Evolutionary conservation across 805 yeast species (phyloP).

Genomic region (Hanseniaspora lachancei): DNA sequence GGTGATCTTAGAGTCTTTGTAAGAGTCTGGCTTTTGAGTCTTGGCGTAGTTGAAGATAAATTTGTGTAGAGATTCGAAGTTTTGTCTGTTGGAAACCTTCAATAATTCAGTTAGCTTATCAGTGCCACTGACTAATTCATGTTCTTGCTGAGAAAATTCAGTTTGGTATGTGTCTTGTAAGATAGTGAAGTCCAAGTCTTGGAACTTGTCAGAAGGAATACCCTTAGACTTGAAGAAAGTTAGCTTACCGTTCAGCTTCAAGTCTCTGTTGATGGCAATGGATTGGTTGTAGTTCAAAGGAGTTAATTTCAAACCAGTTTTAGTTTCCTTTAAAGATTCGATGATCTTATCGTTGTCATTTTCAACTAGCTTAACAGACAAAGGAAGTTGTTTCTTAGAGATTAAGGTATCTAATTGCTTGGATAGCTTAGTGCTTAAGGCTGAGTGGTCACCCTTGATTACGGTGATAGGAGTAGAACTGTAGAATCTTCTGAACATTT

Average conservation of each 20-base stretch:
- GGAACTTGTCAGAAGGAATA: slow-evolving; percentile 82
- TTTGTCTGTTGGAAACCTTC: slow-evolving; percentile 85
- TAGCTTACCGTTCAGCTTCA: slow-evolving; percentile 88
- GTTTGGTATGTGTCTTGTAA: slow-evolving; percentile 99
- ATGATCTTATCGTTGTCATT: slow-evolving; percentile 73
- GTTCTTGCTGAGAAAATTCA: slow-evolving; percentile 97
- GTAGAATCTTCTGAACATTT: slow-evolving; percentile 83
- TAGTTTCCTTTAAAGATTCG: slow-evolving; percentile 83
- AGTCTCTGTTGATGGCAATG: slow-evolving; percentile 91
- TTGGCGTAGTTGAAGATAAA: slow-evolving; percentile 90
- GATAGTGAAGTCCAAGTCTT: slow-evolving; percentile 80
- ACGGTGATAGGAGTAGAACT: slow-evolving; percentile 88
- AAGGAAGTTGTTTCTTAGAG: slow-evolving; percentile 9
- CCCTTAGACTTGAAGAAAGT: slow-evolving; percentile 89
- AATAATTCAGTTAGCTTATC: slow-evolving; percentile 34
- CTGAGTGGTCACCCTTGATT: slow-evolving; percentile 94
- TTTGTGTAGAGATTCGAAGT: slow-evolving; percentile 94
- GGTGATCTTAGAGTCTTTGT: slow-evolving; percentile 75
- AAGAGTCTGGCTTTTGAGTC: slow-evolving; percentile 16
- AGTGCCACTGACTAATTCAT: slow-evolving; percentile 93
- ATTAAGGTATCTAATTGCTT: slow-evolving; percentile 10
- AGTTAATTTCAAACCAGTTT: slow-evolving; percentile 68
- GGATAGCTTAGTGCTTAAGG: slow-evolving; percentile 7
- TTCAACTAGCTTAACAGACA: slow-evolving; percentile 79
- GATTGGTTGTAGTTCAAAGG: slow-evolving; percentile 23